Percentiles rank a stretch among this genome's conserved stretches.
These are phyloP conservation scores for Paracamarosporium sp. DNA, from an alignment of 2,329 filamentous ascomycete genomes.

Conservation along the genomic window DNA sequence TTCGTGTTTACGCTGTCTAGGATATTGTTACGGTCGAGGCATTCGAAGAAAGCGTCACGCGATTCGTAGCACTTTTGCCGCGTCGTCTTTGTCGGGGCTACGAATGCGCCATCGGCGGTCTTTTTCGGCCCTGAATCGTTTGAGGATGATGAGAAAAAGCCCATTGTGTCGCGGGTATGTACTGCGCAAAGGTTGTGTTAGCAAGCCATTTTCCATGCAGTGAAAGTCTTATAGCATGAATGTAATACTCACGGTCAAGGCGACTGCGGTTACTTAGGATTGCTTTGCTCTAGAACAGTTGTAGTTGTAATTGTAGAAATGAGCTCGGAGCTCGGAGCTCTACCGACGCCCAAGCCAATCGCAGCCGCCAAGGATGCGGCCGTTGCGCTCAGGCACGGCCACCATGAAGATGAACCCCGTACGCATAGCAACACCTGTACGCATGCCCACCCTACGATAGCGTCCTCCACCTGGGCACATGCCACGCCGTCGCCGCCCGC, in stretches of 20 bases:
- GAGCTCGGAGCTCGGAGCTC: constrained; percentile 3
- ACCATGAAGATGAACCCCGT: constrained; percentile 11
- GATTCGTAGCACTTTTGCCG: constrained; percentile 88
- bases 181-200: neutral
- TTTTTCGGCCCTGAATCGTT: constrained; percentile 46
- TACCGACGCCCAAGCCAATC: neutral
- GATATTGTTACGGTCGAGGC: constrained; percentile 82
- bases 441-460: constrained; percentile 6
- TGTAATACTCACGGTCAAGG: neutral
- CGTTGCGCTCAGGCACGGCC: neutral
- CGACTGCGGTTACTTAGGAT: neutral
- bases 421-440: constrained; percentile 14
- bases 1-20: constrained; percentile 72
- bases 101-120: constrained; percentile 61
- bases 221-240: neutral
- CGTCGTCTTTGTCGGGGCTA: constrained; percentile 85
- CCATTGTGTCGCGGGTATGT: constrained; percentile 52
- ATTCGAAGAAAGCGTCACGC: constrained; percentile 86
- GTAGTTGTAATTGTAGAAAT: constrained; percentile 9
- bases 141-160: constrained; percentile 57
- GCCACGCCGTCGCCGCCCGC: constrained; percentile 66
- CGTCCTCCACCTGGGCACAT: constrained; percentile 43
- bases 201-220: neutral
- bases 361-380: constrained; percentile 4
- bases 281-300: neutral